Conservation (phyloP, 768 basidiomycete species). For the Crassisporium funariophilum region DNA sequence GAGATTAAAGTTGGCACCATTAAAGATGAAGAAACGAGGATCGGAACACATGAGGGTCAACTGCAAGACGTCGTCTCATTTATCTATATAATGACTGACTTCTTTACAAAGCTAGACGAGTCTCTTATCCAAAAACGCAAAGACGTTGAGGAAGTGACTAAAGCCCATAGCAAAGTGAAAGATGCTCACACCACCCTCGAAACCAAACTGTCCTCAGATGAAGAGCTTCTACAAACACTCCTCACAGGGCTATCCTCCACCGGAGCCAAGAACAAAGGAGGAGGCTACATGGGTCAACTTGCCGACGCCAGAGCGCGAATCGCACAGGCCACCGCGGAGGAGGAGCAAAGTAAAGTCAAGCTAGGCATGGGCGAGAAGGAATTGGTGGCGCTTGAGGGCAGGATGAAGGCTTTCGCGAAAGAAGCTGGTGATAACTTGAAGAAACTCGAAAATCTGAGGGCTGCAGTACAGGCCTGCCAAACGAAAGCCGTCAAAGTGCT, state of each 20-base stretch:
- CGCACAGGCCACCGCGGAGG: slow-evolving; percentile 79
- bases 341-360: slow-evolving; percentile 78
- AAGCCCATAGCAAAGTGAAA: slow-evolving; percentile 64
- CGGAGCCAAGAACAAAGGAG: slow-evolving; percentile 63
- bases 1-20: slow-evolving; percentile 80
- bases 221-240: slow-evolving; percentile 94
- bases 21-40: slow-evolving; percentile 72
- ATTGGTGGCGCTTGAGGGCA: slow-evolving; percentile 69
- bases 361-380: slow-evolving; percentile 80
- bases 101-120: slow-evolving; percentile 56
- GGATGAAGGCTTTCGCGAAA: slow-evolving; percentile 81
- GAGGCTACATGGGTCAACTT: slow-evolving; percentile 95
- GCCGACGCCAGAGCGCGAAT: slow-evolving; percentile 78
- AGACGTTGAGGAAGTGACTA: slow-evolving; percentile 57
- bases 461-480: slow-evolving; percentile 58
- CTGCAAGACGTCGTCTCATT: slow-evolving; percentile 56
- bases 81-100: slow-evolving; percentile 25
- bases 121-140: slow-evolving; percentile 59
- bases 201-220: slow-evolving; percentile 66
- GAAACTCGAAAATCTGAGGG: slow-evolving; percentile 60
- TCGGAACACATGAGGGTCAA: slow-evolving; percentile 53
- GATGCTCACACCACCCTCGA: slow-evolving; percentile 64
- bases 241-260: slow-evolving; percentile 87
- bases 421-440: slow-evolving; percentile 80
- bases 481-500: slow-evolving; percentile 60